Percentiles rank a stretch among this genome's conserved stretches.
phyloP scores from a whole-genome alignment of 164 flowering plant genomes.

The Annona squamosa region DNA sequence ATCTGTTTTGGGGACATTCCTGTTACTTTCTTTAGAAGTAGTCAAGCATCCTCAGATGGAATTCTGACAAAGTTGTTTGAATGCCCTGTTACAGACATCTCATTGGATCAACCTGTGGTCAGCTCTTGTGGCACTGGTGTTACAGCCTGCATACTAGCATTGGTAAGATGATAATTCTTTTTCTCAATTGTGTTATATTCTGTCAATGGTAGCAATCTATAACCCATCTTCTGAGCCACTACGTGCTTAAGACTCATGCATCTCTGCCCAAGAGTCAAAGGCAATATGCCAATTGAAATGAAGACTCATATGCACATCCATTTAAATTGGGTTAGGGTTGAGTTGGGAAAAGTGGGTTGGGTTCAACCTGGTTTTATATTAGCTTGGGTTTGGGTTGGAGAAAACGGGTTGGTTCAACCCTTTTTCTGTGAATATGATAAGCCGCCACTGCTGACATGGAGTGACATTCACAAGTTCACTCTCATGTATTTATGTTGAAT shows the following conservation, averaged over 20 bases:
- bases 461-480: too few species aligned
- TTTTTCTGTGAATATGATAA: too few species aligned
- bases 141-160: constrained; percentile 86
- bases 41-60: not conserved
- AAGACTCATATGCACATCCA: not conserved
- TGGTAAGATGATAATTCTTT: constrained; percentile 39
- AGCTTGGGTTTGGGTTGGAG: too few species aligned
- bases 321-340: too few species aligned
- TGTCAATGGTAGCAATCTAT: not conserved
- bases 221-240: not conserved
- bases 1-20: not conserved
- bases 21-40: not conserved
- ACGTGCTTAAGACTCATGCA: not conserved
- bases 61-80: not conserved
- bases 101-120: constrained; percentile 62
- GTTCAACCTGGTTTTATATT: too few species aligned
- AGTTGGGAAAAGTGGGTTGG: too few species aligned
- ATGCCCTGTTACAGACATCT: constrained; percentile 47
- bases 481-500: too few species aligned
- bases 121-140: constrained; percentile 95
- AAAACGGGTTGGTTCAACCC: too few species aligned
- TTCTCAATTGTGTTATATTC: not conserved
- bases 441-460: too few species aligned
- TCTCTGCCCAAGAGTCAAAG: not conserved
- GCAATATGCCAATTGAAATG: not conserved